Evolutionary conservation across 2,329 filamentous ascomycete genomes (phyloP), one percentile per base, ranked within the genome.

Genomic region (Colletotrichum lindemuthianum): DNA sequence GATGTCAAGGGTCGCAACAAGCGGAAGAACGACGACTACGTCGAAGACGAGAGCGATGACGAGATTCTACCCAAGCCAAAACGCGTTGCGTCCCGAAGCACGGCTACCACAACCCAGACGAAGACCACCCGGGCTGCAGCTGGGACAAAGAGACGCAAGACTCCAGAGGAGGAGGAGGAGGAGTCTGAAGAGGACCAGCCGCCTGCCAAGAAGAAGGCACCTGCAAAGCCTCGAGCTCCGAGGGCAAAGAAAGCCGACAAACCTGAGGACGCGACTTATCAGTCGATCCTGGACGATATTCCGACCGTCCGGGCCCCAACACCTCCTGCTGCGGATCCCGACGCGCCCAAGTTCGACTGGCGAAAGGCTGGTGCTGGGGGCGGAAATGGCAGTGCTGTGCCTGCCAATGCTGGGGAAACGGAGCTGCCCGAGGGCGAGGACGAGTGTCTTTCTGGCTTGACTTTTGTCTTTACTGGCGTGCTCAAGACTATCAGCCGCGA

Each of bases 381-480:
- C 13, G 87, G 82, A 63, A 90, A 86, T 74, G 80, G 87, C 13
- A 86, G 87, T 3, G 78, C 73, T 10, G 86, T 88, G 16, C 87
- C 92, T 15, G 86, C 87, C 8, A 85, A 86, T 52, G 82, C 86
- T 24, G 88, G 88, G 10, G 80, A 84, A 9, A 87, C 83, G 36
- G 92, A 97, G 13, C 80, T 97, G 53, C 96, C 96, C 0, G 85
- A 87, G 16, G 96, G 96, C 8, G 89, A 89, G 56, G 92, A 96
- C 10, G 96, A 97, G 70, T 99, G 96, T 74, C 85, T 99, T 60
- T 89, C 90, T 59, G 96, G 96, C 0, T 83, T 98, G 59, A 91
- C 88, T 0, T 99, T 99, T 73, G 96, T 99, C 34, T 99, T 99
- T 72, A 99, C 96, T 0, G 96, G 96, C 32, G 84, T 97, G 32